These are phyloP conservation scores for Pontederia crassipes DNA, from an alignment of 176 grass and related monocot species.

Conservation along the genomic window DNA sequence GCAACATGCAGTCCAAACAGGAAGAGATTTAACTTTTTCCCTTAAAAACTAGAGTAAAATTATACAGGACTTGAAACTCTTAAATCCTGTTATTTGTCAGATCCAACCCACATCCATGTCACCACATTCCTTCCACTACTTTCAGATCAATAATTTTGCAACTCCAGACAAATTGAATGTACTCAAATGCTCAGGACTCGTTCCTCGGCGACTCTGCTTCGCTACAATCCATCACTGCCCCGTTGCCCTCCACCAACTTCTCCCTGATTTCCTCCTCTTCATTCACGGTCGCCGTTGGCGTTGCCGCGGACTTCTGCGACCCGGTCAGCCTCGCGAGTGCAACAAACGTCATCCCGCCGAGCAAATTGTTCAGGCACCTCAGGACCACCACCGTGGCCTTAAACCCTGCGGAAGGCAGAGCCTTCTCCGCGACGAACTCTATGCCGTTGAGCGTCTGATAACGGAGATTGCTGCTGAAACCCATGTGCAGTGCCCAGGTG, in stretches of 20 bases:
- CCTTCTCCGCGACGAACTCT: background rate
- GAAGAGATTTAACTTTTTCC: too few species aligned
- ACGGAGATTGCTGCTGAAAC: conserved; percentile 6
- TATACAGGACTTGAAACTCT: too few species aligned
- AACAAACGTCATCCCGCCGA: conserved; percentile 3
- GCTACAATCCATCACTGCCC: background rate
- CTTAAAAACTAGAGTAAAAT: too few species aligned
- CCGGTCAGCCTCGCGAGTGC: background rate
- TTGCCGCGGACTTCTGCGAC: background rate
- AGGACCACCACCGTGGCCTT: background rate
- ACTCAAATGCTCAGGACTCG: background rate
- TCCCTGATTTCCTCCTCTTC: background rate
- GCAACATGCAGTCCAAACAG: too few species aligned
- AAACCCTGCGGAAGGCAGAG: background rate
- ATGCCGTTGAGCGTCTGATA: conserved; percentile 7
- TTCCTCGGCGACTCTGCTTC: background rate
- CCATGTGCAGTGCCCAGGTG: conserved; percentile 7
- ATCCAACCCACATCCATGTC: too few species aligned
- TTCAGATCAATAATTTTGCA: too few species aligned
- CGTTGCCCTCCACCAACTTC: background rate
- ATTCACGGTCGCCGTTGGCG: too few species aligned
- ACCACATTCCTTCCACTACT: too few species aligned
- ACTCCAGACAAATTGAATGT: background rate
- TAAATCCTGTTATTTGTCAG: too few species aligned
- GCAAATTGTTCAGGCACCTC: conserved; percentile 1